Base-by-base conservation (phyloP, 371 early-diverging fungal species). In the Catenaria anguillulae region DNA sequence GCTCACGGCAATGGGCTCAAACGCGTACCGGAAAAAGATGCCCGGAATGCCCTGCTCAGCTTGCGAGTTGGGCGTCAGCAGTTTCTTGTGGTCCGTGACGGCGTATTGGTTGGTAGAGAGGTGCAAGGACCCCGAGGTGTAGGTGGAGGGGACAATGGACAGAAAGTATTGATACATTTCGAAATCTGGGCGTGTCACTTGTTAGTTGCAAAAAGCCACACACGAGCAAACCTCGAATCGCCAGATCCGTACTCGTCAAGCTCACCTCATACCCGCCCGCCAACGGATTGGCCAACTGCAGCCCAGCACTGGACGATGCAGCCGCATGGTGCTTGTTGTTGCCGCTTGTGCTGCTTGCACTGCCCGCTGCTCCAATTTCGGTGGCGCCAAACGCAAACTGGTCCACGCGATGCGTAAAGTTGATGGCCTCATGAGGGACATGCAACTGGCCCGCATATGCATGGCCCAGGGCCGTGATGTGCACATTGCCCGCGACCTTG, bases 391-490 rank as follows among this genome's bases (percentile, higher is more conserved):
- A 95, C 0, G 92, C 90, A 35, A 95, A 76, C 67, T 86, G 82
- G 69, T 92, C 89, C 59, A 95, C 87, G 31, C 86, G 81, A 71
- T 95, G 96, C 0, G 94, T 92, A 65, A 95, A 91, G 71, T 95
- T 95, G 68, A 93, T 74, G 43, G 80, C 87, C 88, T 79, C 75
- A 73, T 87, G 89, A 29, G 83, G 83, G 6, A 81, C 77, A 66
- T 80, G 81, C 26, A 29, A 12, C 69, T 26, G 35, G 50, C 76
- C 88, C 71, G 77, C 72, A 70, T 92, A 89, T 42, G 92, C 96
- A 68, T 93, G 92, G 4, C 93, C 93, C 48, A 77, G 70, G 0
- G 92, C 84, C 0, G 94, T 95, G 65, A 95, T 80, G 65, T 93
- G 93, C 60, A 95, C 76, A 70, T 89, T 90, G 13, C 93, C 92